Percentiles rank a stretch among this genome's conserved stretches.
Evolutionary conservation across 805 yeast genomes (phyloP).

Genomic region (Cephaloascus albidus): DNA sequence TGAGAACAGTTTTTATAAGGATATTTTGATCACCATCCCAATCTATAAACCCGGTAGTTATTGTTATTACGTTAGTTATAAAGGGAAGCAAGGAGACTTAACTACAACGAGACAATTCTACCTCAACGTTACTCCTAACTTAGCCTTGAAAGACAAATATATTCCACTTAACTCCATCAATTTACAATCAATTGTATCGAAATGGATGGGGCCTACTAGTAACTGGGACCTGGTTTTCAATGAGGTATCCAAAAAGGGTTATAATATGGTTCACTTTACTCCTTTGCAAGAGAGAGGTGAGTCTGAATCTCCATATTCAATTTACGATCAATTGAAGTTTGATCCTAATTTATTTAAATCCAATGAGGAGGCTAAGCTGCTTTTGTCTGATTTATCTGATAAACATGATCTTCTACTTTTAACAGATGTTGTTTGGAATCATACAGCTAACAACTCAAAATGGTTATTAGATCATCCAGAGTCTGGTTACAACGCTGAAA

Average conservation of each 20-base stretch:
- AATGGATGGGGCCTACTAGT: conserved; percentile 72
- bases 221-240: conserved; percentile 63
- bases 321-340: conserved; percentile 73
- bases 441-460: conserved; percentile 81
- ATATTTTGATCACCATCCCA: conserved; percentile 49
- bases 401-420: conserved; percentile 61
- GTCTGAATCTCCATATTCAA: conserved; percentile 89
- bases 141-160: conserved; percentile 43
- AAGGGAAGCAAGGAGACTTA: conserved; percentile 17
- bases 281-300: conserved; percentile 87
- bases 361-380: conserved; percentile 39
- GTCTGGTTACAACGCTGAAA: conserved; percentile 73
- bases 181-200: conserved; percentile 79
- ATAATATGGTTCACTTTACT: conserved; percentile 94
- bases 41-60: conserved; percentile 73
- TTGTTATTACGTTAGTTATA: conserved; percentile 61
- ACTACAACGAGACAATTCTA: conserved; percentile 51
- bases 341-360: conserved; percentile 57
- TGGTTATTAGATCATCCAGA: conserved; percentile 89
- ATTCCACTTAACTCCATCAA: conserved; percentile 72
- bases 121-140: conserved; percentile 75
- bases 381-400: conserved; percentile 40
- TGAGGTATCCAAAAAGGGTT: conserved; percentile 63
- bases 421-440: conserved; percentile 92
- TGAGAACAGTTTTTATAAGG: conserved; percentile 52